These are phyloP conservation scores for Stenogyne calaminthoides DNA, from an alignment of 305 asterid species.

Conservation along the genomic window DNA sequence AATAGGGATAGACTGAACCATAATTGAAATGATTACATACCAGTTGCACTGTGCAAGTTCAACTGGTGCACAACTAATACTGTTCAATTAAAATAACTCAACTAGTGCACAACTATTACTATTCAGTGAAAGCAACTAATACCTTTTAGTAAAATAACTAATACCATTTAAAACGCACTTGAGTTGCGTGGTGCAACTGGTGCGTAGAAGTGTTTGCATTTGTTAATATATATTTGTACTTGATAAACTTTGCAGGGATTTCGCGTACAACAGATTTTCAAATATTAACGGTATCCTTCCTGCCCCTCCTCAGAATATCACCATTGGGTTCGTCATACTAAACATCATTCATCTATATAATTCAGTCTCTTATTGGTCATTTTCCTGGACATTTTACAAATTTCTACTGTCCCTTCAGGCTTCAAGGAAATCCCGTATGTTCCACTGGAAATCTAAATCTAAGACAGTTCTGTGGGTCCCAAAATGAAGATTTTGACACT, in stretches of 20 bases:
- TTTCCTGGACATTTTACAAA: slow-evolving; percentile 3
- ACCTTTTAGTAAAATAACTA: no score
- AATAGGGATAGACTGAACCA: no score
- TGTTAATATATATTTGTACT: slow-evolving; percentile 20
- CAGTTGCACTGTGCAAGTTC: no score
- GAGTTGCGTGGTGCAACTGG: no score
- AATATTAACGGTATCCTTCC: slow-evolving; percentile 54
- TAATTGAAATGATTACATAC: no score
- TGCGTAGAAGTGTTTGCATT: no score
- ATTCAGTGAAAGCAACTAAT: no score
- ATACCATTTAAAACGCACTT: no score
- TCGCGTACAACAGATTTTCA: slow-evolving; percentile 57
- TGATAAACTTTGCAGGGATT: slow-evolving; percentile 67
- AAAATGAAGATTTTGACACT: slow-evolving; percentile 40
- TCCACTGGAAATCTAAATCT: slow-evolving; percentile 31
- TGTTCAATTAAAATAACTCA: no score
- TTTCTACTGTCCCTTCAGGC: slow-evolving; percentile 45
- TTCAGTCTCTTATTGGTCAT: neutral
- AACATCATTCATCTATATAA: slow-evolving; percentile 1
- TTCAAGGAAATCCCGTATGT: slow-evolving; percentile 85
- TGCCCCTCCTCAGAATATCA: slow-evolving; percentile 51
- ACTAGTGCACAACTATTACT: no score
- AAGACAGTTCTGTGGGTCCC: slow-evolving; percentile 66
- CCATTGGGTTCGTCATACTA: slow-evolving; percentile 44
- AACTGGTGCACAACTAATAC: no score